Base-by-base conservation (phyloP, 805 yeast genomes). In the Yueomyces sp. region DNA sequence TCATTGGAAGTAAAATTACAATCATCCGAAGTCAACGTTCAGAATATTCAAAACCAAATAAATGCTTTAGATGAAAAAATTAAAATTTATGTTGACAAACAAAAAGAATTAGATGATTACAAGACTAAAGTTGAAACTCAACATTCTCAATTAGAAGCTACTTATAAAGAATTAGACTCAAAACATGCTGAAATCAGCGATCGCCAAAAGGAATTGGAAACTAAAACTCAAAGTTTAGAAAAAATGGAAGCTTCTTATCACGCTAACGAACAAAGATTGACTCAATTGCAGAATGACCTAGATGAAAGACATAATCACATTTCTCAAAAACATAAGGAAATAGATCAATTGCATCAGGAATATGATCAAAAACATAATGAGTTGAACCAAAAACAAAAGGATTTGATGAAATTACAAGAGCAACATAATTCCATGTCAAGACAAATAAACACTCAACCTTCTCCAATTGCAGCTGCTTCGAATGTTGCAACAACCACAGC, bases 1-100 rank as follows among this genome's bases (percentile, higher is more conserved):
- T 85, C 85, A 37, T 76, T 76, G 52, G 68, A 76, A 44, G 79
- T 81, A 38, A 95, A 87, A 57, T 69, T 81, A 41, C 79, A 76
- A 37, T 76, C 82, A 4, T 65, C 74, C n/a, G 71, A 82, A 49
- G 62, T 73, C 26, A 74, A 73, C 40, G 67, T 68, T 26, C 56
- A 62, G 26, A 66, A 65, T 32, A 55, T 74, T n/a, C 66, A 67
- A 50, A 62, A 59, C 28, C 74, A 72, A 48, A 64, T 70, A 33
- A 56, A 49, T 4, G 59, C 60, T n/a, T 42, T 62, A 29, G 60
- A 51, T 4, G 63, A 60, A 39, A 56, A 59, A 39, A 45, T 62
- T 36, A 40, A 43, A 2, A 44, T 53, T 5, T 62, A 56, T 50
- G 36, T 52, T 45, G 45, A 47, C 40, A 49, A 62, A 43, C 58